Conservation (phyloP, 2,329 filamentous ascomycete species). For the Phoma sp. region DNA sequence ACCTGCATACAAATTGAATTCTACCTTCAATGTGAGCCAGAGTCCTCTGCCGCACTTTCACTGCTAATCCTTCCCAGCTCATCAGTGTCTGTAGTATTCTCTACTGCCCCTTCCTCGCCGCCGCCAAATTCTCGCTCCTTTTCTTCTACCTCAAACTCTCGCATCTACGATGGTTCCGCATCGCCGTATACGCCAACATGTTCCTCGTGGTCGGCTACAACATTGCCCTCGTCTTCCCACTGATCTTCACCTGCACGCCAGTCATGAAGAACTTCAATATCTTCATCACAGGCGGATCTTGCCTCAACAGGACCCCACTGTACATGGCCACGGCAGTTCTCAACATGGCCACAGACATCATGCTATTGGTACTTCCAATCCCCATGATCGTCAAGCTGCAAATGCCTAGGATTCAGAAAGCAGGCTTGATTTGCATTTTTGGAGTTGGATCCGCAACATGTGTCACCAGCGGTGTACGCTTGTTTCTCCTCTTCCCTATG, state of each 20-base stretch:
- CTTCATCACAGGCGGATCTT: conserved; percentile 21
- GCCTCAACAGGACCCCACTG: conserved; percentile 26
- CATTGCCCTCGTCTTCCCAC: conserved; percentile 26
- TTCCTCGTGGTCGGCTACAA: conserved; percentile 31
- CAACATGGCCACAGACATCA: conserved; percentile 29
- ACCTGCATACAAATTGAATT: conserved; percentile 13
- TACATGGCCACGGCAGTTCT: conserved; percentile 32
- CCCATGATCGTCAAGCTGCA: conserved; percentile 30
- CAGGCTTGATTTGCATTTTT: conserved; percentile 28
- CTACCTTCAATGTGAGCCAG: conserved; percentile 17
- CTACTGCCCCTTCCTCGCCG: conserved; percentile 24
- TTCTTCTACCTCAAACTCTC: conserved; percentile 28
- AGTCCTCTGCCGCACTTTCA: not conserved
- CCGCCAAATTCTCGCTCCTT: conserved; percentile 31
- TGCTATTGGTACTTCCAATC: conserved; percentile 26
- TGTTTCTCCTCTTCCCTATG: conserved; percentile 7
- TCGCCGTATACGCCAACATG: conserved; percentile 24
- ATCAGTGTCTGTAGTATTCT: conserved; percentile 20
- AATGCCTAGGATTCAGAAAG: conserved; percentile 23
- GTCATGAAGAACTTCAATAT: conserved; percentile 27
- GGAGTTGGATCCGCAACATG: conserved; percentile 26
- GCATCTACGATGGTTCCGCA: conserved; percentile 20
- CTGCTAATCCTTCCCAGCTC: not conserved
- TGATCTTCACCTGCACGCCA: conserved; percentile 33
- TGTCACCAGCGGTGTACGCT: conserved; percentile 5